These are phyloP conservation scores for Priceomyces melissophilus DNA, from an alignment of 805 yeast species.

Conservation along the genomic window DNA sequence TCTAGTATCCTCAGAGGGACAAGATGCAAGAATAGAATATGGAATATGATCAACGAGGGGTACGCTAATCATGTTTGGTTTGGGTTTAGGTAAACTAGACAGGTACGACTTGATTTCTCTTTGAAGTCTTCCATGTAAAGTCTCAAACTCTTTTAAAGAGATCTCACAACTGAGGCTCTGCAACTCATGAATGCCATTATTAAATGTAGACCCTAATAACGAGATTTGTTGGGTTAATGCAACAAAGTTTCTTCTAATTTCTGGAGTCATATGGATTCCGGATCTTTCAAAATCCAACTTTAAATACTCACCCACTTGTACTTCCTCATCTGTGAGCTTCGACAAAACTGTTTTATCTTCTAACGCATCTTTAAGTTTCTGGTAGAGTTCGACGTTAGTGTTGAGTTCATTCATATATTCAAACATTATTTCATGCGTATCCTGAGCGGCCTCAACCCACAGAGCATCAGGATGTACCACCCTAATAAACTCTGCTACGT, in stretches of 20 bases:
- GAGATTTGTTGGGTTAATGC: constrained; percentile 78
- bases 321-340: constrained; percentile 66
- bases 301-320: constrained; percentile 75
- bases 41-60: constrained; percentile 59
- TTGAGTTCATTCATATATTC: constrained; percentile 92
- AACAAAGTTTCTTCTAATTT: constrained; percentile 67
- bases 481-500: constrained; percentile 87
- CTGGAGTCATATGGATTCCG: constrained; percentile 76
- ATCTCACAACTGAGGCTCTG: constrained; percentile 37
- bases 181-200: constrained; percentile 41
- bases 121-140: constrained; percentile 19
- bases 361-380: constrained; percentile 55
- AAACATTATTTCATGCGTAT: constrained; percentile 82
- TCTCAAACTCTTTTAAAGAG: constrained; percentile 25
- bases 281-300: constrained; percentile 85
- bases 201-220: constrained; percentile 73
- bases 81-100: constrained; percentile 16
- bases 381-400: constrained; percentile 72
- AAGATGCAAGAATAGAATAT: constrained; percentile 57
- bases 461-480: constrained; percentile 76
- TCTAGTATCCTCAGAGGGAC: constrained; percentile 56
- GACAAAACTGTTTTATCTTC: constrained; percentile 26
- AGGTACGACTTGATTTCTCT: constrained; percentile 25
- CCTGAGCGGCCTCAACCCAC: constrained; percentile 79
- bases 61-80: constrained; percentile 15